phyloP scores from a whole-genome alignment of 768 basidiomycete species.

The Mycena metata region DNA sequence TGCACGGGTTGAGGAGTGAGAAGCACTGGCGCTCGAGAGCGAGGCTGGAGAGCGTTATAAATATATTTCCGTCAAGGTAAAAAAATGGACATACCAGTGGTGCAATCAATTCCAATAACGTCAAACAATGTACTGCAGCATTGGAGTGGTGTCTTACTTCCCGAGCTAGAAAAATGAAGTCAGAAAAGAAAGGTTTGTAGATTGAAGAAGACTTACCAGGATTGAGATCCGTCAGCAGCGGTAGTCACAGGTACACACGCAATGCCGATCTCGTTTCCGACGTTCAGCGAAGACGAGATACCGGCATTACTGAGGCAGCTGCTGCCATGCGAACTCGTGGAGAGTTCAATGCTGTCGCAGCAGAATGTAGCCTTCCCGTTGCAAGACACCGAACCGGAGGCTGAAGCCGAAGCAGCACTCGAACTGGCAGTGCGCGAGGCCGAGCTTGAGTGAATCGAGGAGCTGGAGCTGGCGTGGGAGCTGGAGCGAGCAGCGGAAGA shows the following conservation, averaged over 20 bases:
- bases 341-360: constrained; percentile 5
- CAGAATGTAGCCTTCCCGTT: background rate
- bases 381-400: constrained; percentile 4
- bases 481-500: too few species aligned
- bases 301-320: constrained; percentile 10
- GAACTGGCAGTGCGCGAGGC: constrained; percentile 16
- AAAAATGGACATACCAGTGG: background rate
- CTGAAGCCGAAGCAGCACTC: constrained; percentile 6
- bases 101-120: constrained; percentile 23
- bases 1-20: too few species aligned
- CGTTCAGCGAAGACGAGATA: constrained; percentile 3
- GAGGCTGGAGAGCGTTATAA: too few species aligned
- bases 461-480: background rate
- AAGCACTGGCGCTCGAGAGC: too few species aligned
- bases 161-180: constrained; percentile 1
- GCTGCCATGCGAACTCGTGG: constrained; percentile 2
- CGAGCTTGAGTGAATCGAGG: background rate
- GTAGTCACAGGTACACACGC: constrained; percentile 1
- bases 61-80: too few species aligned
- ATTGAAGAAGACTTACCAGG: constrained; percentile 9
- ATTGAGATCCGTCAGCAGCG: constrained; percentile 3
- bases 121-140: constrained; percentile 24
- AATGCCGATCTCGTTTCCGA: constrained; percentile 16
- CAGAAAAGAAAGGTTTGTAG: background rate
- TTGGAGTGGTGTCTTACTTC: constrained; percentile 5